Evolutionary conservation across 2,329 filamentous ascomycete genomes (phyloP), one percentile per base, ranked within the genome.

Genomic region (Exserohilum rostratum): DNA sequence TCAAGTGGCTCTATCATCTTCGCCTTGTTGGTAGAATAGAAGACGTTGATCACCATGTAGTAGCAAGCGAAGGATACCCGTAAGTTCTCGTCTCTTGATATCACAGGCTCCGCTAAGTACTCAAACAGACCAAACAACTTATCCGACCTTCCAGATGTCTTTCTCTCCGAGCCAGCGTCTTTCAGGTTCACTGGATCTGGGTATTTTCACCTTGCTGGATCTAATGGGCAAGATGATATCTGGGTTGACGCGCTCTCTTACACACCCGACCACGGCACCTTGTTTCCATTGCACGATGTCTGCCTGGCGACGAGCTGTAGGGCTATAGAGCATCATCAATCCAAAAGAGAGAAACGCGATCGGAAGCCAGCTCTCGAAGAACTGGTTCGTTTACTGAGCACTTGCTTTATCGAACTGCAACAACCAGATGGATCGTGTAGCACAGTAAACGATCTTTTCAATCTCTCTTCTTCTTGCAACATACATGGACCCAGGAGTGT

Each of bases 231-330:
- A 29, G 44, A 50, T 3, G 59, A 61, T 27, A 43, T 57, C 5
- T 61, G 54, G 45, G 58, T 65, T 42, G 59, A 65, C 20, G 50
- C 58, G 31, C 57, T 65, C 7, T 49, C 54, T 5, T 46, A 66
- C 20, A 46, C 53, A 7, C 34, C 20, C 1, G 40, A 46, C 10
- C 38, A 55, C 10, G 58, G 65, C 20, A 58, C 60, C 1, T 37
- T 69, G 9, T 68, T 70, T 40, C 62, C 69, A 0, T 53, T 71
- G 13, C 69, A 71, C 20, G 56, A 65, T 13, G 53, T 53, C 4
- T 71, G 69, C 43, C 48, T 71, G 5, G 46, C 58, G 4, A 66
- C 63, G 12, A 57, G 60, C 15, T 64, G 63, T 38, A 50, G 62
- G 22, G 62, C 50, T 11, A 58, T 68, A 2, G 44, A 66, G 2